phyloP scores from a whole-genome alignment of 23 red algal genomes.

The Gracilariopsis chorda region DNA sequence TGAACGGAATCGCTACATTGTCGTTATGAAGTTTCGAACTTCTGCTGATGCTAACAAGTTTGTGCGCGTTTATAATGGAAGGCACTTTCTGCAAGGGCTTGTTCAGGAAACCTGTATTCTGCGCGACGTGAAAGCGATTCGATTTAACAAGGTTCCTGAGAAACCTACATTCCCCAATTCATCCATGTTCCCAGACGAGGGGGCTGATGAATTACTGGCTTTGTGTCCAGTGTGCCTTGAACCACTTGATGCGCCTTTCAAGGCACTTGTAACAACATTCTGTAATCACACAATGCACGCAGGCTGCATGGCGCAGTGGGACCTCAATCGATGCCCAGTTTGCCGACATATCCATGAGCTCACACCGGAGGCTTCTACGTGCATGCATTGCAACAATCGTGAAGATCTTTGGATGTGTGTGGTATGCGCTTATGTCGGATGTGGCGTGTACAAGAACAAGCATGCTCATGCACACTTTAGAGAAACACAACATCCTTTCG shows the following conservation, averaged over 20 bases:
- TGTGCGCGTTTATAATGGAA: constrained; percentile 30
- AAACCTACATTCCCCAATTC: not conserved
- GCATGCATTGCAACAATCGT: constrained; percentile 71
- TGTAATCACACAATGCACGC: constrained; percentile 80
- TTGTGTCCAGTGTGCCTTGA: constrained; percentile 73
- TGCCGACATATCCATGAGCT: constrained; percentile 77
- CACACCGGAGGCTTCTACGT: constrained; percentile 71
- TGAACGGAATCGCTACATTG: constrained; percentile 62
- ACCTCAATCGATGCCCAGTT: constrained; percentile 67
- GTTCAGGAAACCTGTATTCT: constrained; percentile 44
- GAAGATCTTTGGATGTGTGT: constrained; percentile 91
- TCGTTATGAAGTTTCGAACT: constrained; percentile 43
- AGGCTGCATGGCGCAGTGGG: constrained; percentile 64
- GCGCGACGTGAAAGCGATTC: not conserved
- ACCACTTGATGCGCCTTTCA: not conserved
- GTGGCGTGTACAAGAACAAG: constrained; percentile 81
- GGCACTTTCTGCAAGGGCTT: constrained; percentile 47
- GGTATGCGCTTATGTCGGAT: constrained; percentile 86
- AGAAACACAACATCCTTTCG: constrained; percentile 83
- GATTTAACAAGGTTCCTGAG: constrained; percentile 5
- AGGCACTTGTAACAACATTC: constrained; percentile 66
- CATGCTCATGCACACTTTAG: constrained; percentile 84
- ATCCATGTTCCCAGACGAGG: constrained; percentile 31
- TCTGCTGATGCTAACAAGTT: constrained; percentile 36
- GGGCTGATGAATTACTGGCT: not conserved